Conservation (phyloP, 2,329 filamentous ascomycete species). For the Aspergillus candidus region DNA sequence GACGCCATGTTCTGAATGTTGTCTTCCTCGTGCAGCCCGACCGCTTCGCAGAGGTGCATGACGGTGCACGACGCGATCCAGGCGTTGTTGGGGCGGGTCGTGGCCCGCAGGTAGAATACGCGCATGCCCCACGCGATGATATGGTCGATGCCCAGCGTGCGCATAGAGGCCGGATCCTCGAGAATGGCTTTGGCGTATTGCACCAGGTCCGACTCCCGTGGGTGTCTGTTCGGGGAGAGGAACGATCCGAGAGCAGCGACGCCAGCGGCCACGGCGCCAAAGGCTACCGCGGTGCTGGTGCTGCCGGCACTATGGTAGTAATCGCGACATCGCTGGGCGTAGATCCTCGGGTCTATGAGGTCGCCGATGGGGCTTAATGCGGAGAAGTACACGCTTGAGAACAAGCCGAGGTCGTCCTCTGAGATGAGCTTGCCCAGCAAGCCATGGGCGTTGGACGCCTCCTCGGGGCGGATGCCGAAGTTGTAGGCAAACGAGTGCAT, state of each 20-base stretch:
- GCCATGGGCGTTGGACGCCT: constrained; percentile 18
- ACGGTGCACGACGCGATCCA: constrained; percentile 28
- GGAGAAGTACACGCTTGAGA: constrained; percentile 20
- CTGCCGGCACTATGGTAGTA: constrained; percentile 19
- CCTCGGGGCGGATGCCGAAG: constrained; percentile 27
- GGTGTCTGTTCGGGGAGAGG: constrained; percentile 18
- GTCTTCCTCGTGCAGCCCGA: constrained; percentile 24
- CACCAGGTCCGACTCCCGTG: constrained; percentile 23
- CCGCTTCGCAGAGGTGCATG: constrained; percentile 26
- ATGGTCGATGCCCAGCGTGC: constrained; percentile 20
- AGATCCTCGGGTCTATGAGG: constrained; percentile 19
- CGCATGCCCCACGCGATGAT: constrained; percentile 27
- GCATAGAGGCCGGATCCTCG: constrained; percentile 26
- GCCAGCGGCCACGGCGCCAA: constrained; percentile 25
- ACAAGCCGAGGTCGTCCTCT: constrained; percentile 18
- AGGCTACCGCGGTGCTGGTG: constrained; percentile 13
- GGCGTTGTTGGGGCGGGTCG: constrained; percentile 26
- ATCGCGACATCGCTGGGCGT: constrained; percentile 22
- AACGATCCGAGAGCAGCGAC: constrained; percentile 25
- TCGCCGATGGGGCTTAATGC: constrained; percentile 18
- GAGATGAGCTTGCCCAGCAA: constrained; percentile 21
- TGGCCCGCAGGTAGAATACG: constrained; percentile 25
- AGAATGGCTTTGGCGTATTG: constrained; percentile 28
- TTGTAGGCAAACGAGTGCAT: constrained; percentile 25
- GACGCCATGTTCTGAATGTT: constrained; percentile 25